These are phyloP conservation scores for Hymenoscyphus occultus DNA, from an alignment of 2,329 filamentous ascomycete species.

Conservation along the genomic window DNA sequence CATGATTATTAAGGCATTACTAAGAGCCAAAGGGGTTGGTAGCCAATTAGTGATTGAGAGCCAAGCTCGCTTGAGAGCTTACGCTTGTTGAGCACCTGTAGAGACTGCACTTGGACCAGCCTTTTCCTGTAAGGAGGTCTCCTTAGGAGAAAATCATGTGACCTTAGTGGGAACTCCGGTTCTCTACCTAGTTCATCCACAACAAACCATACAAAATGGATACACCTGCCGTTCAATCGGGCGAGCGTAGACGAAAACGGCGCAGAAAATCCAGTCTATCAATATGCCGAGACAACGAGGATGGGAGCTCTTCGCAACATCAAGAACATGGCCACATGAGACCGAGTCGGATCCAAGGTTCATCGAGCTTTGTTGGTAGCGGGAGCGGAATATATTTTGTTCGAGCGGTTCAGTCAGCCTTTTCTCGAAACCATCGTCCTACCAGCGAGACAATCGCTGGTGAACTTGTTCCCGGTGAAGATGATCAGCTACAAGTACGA, in stretches of 20 bases:
- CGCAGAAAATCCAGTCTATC: neutral
- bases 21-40: too few relatives aligned
- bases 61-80: too few relatives aligned
- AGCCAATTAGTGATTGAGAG: too few relatives aligned
- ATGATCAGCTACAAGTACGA: conserved; percentile 46
- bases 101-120: too few relatives aligned
- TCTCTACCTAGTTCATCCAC: too few relatives aligned
- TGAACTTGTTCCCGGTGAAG: conserved; percentile 53
- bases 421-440: conserved; percentile 36
- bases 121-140: too few relatives aligned
- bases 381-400: conserved; percentile 60
- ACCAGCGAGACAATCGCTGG: conserved; percentile 36
- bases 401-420: conserved; percentile 50
- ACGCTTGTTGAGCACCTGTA: too few relatives aligned
- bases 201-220: too few relatives aligned
- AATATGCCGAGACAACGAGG: neutral
- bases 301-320: neutral
- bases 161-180: too few relatives aligned
- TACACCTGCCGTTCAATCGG: neutral
- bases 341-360: conserved; percentile 25
- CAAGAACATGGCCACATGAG: conserved; percentile 7
- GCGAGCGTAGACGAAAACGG: neutral
- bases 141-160: too few relatives aligned
- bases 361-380: conserved; percentile 54
- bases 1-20: too few relatives aligned